phyloP scores from a whole-genome alignment of 441 rosid genomes.

The Erysimum cheiri region DNA sequence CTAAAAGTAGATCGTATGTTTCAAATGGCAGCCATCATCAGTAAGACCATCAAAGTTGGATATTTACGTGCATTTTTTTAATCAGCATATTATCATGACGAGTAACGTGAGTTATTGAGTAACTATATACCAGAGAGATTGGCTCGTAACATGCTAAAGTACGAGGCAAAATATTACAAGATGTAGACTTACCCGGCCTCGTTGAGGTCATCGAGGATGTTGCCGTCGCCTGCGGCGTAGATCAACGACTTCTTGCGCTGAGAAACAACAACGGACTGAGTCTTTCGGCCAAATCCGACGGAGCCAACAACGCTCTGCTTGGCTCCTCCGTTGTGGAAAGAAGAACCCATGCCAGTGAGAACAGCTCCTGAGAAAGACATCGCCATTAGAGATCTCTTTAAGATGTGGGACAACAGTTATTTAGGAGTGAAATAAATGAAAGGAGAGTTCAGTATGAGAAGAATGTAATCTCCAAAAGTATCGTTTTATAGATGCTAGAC shows the following conservation, averaged over 20 bases:
- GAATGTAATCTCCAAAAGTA: constrained; percentile 8
- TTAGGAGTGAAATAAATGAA: constrained; percentile 6
- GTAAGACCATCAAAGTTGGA: too few species aligned
- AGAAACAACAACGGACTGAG: constrained; percentile 26
- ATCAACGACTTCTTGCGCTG: constrained; percentile 44
- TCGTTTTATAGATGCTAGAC: constrained; percentile 31
- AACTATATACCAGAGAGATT: background rate
- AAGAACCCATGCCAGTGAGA: constrained; percentile 40
- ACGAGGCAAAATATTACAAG: background rate
- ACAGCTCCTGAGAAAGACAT: constrained; percentile 44
- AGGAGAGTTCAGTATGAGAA: constrained; percentile 32
- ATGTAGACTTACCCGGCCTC: constrained; percentile 38
- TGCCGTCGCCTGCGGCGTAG: constrained; percentile 42
- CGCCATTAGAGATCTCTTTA: constrained; percentile 35
- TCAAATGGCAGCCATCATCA: too few species aligned
- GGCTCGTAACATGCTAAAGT: background rate
- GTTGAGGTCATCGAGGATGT: constrained; percentile 40
- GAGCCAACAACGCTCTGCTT: constrained; percentile 14
- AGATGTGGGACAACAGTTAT: background rate
- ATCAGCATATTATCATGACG: too few species aligned
- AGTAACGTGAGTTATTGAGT: too few species aligned
- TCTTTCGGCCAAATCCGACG: constrained; percentile 22
- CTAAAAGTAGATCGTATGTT: too few species aligned
- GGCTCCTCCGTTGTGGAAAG: constrained; percentile 39
- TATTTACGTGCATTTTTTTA: too few species aligned